These are phyloP conservation scores for Phytophthora sojae DNA, from an alignment of 352 stramenopile genomes.

Conservation along the genomic window DNA sequence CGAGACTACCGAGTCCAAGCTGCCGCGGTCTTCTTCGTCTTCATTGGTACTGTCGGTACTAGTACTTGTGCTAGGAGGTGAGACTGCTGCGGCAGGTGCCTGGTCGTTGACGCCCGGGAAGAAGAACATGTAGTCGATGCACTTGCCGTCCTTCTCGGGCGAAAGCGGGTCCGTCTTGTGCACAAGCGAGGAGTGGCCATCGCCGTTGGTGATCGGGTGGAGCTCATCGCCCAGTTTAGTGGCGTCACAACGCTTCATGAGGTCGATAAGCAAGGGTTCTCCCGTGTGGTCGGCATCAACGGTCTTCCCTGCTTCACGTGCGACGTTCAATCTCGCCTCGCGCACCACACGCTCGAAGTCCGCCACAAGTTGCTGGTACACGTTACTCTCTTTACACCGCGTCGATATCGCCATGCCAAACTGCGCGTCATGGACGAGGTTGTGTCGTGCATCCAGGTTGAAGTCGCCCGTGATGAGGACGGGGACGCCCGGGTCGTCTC, in stretches of 20 bases:
- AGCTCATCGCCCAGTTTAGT: slow-evolving; percentile 56
- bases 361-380: slow-evolving; percentile 66
- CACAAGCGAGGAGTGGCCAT: slow-evolving; percentile 72
- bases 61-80: slow-evolving; percentile 14
- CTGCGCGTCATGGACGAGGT: slow-evolving; percentile 56
- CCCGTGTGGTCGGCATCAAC: slow-evolving; percentile 18
- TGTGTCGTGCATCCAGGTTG: slow-evolving; percentile 81
- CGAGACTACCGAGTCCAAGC: slow-evolving; percentile 15
- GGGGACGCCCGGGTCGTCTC: slow-evolving; percentile 57
- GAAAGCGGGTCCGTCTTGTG: slow-evolving; percentile 56
- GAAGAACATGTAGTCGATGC: slow-evolving; percentile 90
- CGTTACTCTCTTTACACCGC: slow-evolving; percentile 60
- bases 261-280: slow-evolving; percentile 49
- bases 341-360: slow-evolving; percentile 56
- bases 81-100: background rate
- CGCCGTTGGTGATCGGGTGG: slow-evolving; percentile 84
- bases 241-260: slow-evolving; percentile 74
- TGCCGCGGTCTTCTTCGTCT: slow-evolving; percentile 35
- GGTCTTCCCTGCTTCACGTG: slow-evolving; percentile 18
- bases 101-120: slow-evolving; percentile 49
- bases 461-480: slow-evolving; percentile 84
- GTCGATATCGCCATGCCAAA: slow-evolving; percentile 36
- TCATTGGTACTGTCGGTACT: slow-evolving; percentile 18
- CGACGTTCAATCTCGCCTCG: slow-evolving; percentile 34
- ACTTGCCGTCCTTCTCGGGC: slow-evolving; percentile 75